These are phyloP conservation scores for Monosporozyma aerobia DNA, from an alignment of 805 yeast genomes.

Conservation along the genomic window DNA sequence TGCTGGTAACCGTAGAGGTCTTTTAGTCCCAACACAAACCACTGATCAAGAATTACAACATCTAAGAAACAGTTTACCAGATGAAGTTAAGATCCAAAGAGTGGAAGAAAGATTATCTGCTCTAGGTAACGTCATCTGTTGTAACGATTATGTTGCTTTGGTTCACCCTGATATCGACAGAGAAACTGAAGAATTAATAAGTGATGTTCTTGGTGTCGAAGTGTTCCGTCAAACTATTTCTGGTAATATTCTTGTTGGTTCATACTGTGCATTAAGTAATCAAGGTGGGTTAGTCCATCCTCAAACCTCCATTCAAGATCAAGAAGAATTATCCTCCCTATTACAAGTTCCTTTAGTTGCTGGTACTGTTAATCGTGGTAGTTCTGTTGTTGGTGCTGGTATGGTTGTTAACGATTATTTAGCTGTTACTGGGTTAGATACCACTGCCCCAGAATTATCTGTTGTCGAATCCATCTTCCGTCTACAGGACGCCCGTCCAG, in stretches of 20 bases:
- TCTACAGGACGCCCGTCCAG: slow-evolving; percentile 85
- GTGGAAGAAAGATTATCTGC: slow-evolving; percentile 97
- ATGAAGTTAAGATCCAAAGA: slow-evolving; percentile 88
- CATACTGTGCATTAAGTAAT: slow-evolving; percentile 88
- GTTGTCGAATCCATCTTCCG: slow-evolving; percentile 95
- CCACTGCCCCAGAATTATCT: slow-evolving; percentile 96
- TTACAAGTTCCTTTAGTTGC: slow-evolving; percentile 97
- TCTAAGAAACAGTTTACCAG: slow-evolving; percentile 92
- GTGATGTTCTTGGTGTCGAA: slow-evolving; percentile 97
- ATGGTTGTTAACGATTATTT: slow-evolving; percentile 98
- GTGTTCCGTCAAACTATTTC: slow-evolving; percentile 99
- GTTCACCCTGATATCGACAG: slow-evolving; percentile 99
- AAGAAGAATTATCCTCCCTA: slow-evolving; percentile 91
- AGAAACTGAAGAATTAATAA: slow-evolving; percentile 96
- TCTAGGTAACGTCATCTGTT: slow-evolving; percentile 93
- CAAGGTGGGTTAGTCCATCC: slow-evolving; percentile 99
- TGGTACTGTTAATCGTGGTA: slow-evolving; percentile 97
- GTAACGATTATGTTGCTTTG: slow-evolving; percentile 97
- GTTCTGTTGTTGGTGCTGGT: slow-evolving; percentile 96
- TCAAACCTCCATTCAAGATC: slow-evolving; percentile 93
- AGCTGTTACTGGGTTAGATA: slow-evolving; percentile 93
- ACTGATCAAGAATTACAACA: slow-evolving; percentile 98
- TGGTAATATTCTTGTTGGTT: slow-evolving; percentile 94
- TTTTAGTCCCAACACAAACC: slow-evolving; percentile 93
- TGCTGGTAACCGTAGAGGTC: slow-evolving; percentile 96